Percentiles rank a stretch among this genome's conserved stretches.
Evolutionary conservation across 805 yeast genomes (phyloP).

Genomic region (Candida glaebosa): DNA sequence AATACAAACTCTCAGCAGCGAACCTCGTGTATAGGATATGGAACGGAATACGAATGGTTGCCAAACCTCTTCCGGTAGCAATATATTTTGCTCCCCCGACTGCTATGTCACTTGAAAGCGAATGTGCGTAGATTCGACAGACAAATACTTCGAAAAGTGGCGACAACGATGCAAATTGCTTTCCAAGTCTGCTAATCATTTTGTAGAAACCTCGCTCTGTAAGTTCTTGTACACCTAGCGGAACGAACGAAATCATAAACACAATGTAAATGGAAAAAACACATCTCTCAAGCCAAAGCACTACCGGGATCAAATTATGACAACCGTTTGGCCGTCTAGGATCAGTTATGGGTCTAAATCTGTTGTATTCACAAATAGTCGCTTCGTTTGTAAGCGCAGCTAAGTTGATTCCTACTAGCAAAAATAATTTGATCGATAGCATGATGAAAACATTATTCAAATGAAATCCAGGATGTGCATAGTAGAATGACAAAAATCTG

Average conservation of each 20-base stretch:
- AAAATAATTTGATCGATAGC: constrained; percentile 67
- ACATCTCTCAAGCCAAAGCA: constrained; percentile 80
- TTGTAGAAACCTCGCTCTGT: constrained; percentile 81
- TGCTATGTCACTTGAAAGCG: constrained; percentile 66
- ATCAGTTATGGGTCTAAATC: constrained; percentile 65
- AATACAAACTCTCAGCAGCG: constrained; percentile 63
- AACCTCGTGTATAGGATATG: constrained; percentile 71
- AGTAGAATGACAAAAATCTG: constrained; percentile 77
- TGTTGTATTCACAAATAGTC: constrained; percentile 64
- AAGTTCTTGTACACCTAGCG: constrained; percentile 74
- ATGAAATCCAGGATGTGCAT: constrained; percentile 87
- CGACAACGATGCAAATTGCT: constrained; percentile 67
- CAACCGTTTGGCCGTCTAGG: constrained; percentile 65
- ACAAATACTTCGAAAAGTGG: constrained; percentile 83
- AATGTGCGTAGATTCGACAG: constrained; percentile 72
- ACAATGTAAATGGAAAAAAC: constrained; percentile 79
- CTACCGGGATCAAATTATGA: constrained; percentile 67
- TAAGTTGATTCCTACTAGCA: constrained; percentile 66
- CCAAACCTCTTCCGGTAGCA: constrained; percentile 85
- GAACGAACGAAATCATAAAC: constrained; percentile 75
- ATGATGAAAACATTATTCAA: constrained; percentile 76
- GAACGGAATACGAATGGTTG: constrained; percentile 76
- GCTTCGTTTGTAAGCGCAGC: constrained; percentile 73
- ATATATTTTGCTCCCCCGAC: constrained; percentile 88
- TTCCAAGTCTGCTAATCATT: constrained; percentile 63